Evolutionary conservation across 1,139 yeast species (phyloP).

Genomic region (Suhomyces coccinellae): DNA sequence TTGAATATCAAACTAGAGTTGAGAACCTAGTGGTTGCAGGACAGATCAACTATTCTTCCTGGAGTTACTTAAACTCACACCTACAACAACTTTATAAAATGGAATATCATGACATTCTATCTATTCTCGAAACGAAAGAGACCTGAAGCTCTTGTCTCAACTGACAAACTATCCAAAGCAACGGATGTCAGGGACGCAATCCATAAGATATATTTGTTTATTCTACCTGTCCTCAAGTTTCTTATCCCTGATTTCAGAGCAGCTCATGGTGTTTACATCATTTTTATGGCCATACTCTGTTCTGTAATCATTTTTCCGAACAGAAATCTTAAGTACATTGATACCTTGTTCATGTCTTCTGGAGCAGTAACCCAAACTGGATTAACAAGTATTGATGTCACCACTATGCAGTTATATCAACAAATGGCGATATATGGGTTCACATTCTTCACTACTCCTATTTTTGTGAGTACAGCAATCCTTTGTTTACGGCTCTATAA

Average conservation of each 20-base stretch:
- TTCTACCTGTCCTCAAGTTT: background rate
- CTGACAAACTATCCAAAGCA: background rate
- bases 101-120: background rate
- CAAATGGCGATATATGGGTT: constrained; percentile 66
- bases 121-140: background rate
- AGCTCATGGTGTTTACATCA: constrained; percentile 71
- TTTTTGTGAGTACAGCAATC: constrained; percentile 79
- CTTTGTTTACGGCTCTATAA: constrained; percentile 82
- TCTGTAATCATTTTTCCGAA: constrained; percentile 77
- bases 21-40: no score
- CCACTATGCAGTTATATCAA: constrained; percentile 66
- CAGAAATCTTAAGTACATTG: constrained; percentile 67
- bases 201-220: background rate
- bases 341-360: constrained; percentile 70
- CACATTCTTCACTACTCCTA: constrained; percentile 77
- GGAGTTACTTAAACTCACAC: no score
- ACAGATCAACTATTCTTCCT: no score
- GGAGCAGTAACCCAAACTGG: constrained; percentile 94
- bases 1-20: no score
- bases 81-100: background rate
- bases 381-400: constrained; percentile 71
- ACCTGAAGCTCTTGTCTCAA: background rate
- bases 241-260: constrained; percentile 74
- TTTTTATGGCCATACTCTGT: constrained; percentile 56
- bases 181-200: background rate